phyloP scores from a whole-genome alignment of 306 rosid species.

The Castanea sativa region DNA sequence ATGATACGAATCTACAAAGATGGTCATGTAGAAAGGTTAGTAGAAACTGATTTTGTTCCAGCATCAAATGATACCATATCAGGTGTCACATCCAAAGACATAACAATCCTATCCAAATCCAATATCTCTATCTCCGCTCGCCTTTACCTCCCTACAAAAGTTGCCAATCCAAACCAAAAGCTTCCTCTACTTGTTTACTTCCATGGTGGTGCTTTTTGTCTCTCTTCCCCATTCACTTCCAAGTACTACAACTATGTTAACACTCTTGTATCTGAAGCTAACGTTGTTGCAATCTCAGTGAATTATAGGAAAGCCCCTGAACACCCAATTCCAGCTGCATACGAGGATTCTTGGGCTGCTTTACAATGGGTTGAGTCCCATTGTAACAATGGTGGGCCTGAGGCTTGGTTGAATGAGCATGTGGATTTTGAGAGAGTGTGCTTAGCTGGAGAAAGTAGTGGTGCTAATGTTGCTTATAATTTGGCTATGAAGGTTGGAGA shows the following conservation, averaged over 20 bases:
- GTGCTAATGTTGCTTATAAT: constrained; percentile 33
- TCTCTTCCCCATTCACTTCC: constrained; percentile 29
- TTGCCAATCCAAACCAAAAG: not conserved
- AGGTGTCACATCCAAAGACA: constrained; percentile 37
- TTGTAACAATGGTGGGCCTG: constrained; percentile 16
- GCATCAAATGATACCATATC: constrained; percentile 17
- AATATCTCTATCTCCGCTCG: constrained; percentile 22
- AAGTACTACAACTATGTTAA: constrained; percentile 22
- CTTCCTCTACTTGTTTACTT: constrained; percentile 44
- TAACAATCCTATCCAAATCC: constrained; percentile 14
- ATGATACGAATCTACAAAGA: constrained; percentile 29
- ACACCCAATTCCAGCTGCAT: constrained; percentile 35
- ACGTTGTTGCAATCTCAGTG: constrained; percentile 24
- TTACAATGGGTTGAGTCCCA: constrained; percentile 34
- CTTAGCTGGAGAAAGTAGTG: constrained; percentile 28
- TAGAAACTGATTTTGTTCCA: constrained; percentile 26
- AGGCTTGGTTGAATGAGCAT: constrained; percentile 36
- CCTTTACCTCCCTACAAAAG: constrained; percentile 37
- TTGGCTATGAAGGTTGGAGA: constrained; percentile 25
- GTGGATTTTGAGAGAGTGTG: constrained; percentile 32
- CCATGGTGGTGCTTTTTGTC: constrained; percentile 42
- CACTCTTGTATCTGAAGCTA: constrained; percentile 23
- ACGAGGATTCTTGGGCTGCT: constrained; percentile 29
- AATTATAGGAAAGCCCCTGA: constrained; percentile 37
- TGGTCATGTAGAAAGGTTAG: constrained; percentile 25